These are phyloP conservation scores for Alternaria arbusti DNA, from an alignment of 2,329 filamentous ascomycete species.

Conservation along the genomic window DNA sequence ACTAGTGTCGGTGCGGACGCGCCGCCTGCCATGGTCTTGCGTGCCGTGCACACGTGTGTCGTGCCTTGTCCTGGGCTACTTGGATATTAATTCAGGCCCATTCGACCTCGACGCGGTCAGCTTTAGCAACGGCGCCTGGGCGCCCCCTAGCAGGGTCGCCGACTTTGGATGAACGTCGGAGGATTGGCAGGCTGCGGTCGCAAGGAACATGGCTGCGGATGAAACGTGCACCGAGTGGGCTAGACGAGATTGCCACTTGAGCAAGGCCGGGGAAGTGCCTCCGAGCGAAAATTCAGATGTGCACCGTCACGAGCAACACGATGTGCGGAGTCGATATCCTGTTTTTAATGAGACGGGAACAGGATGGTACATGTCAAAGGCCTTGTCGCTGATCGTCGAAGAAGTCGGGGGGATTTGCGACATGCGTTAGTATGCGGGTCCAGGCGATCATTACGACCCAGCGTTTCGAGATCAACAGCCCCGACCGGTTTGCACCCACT, in stretches of 20 bases:
- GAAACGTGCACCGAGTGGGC: conserved; percentile 2
- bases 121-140: not conserved
- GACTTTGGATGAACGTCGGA: conserved; percentile 1
- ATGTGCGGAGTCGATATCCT: not conserved
- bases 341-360: not conserved
- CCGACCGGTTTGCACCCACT: not conserved
- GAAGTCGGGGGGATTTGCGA: not conserved
- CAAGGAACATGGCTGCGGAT: conserved; percentile 8
- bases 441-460: not conserved
- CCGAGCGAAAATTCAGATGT: not conserved
- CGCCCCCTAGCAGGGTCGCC: not conserved
- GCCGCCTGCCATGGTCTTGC: not conserved
- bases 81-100: not conserved
- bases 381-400: not conserved
- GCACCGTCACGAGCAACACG: not conserved
- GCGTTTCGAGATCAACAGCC: not conserved
- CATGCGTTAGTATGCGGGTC: not conserved
- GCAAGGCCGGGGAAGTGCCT: not conserved
- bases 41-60: not conserved
- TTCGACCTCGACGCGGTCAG: not conserved
- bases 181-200: not conserved
- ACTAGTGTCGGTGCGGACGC: not conserved
- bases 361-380: not conserved
- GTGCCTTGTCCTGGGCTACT: not conserved
- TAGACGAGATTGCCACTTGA: not conserved